Evolutionary conservation across 371 early-diverging fungal species (phyloP), one percentile per base, ranked within the genome.

Genomic region (Apophysomyces sp.): DNA sequence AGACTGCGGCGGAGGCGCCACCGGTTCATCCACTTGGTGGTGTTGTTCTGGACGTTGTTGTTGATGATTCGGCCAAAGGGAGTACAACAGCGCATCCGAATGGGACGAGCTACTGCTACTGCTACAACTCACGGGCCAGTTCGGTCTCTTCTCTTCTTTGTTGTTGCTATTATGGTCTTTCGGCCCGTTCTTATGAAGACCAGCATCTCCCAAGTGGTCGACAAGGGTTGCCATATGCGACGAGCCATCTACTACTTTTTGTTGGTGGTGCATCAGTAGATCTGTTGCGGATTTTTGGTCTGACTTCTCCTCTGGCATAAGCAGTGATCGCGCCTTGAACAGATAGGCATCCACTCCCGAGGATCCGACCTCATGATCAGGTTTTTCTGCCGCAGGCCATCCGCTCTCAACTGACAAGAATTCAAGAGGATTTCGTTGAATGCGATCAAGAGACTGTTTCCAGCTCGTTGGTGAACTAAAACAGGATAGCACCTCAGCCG

Each of bases 11-110:
- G 56, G 36, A 18, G 56, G 18, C 13, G 55, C 16, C 28, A 32
- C n/a, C 1, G 59, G 44, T 59, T 52, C 57, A 37, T 52, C 29
- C 13, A 13, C 15, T 13, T 21, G 52, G 21, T 59, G 63, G 13
- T 59, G 60, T 16, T 58, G 57, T 31, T 56, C 55, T 12, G 32
- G 62, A 29, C 56, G 57, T 16, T 55, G 51, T 15, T 60, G 34
- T 55, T 69, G 70, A 18, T 54, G 58, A 37, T 65, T 62, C 18
- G 41, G 58, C 65, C 68, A 71, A 30, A 71, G 37, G 13, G 67
- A 65, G 60, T 71, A 67, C 29, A 66, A 57, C 51, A 71, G 58
- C 26, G 61, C 30, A 49, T 65, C 65, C 11, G 59, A 18, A 13
- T 54, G 59, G 13, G 61, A 16, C 8, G 61, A 9, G 18, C 52